Evolutionary conservation across 2,329 filamentous ascomycete genomes (phyloP).

Genomic region (Xylariaceae sp.): DNA sequence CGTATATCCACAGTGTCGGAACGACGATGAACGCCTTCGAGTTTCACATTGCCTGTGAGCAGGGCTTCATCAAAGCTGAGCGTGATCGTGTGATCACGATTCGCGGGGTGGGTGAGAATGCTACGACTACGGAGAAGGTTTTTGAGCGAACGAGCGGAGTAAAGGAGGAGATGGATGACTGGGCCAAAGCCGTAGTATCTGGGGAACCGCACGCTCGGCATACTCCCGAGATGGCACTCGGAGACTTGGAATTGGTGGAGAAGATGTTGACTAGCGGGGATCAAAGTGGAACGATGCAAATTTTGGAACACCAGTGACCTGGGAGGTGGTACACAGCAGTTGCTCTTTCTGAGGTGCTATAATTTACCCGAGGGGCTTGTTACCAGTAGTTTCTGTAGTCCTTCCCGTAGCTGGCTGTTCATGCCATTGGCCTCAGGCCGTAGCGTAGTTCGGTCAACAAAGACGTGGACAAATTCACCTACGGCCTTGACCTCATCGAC

Average conservation of each 20-base stretch:
- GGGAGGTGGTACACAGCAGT: neutral
- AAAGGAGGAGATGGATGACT: conserved; percentile 56
- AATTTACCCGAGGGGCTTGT: conserved; percentile 26
- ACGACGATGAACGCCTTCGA: conserved; percentile 50
- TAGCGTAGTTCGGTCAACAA: conserved; percentile 70
- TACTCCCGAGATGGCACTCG: conserved; percentile 54
- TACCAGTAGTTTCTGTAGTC: conserved; percentile 54
- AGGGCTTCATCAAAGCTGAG: conserved; percentile 49
- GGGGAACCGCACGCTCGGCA: conserved; percentile 49
- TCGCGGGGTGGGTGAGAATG: conserved; percentile 31
- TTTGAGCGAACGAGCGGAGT: conserved; percentile 53
- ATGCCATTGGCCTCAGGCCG: conserved; percentile 66
- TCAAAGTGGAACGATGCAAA: conserved; percentile 37
- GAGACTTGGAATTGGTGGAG: conserved; percentile 57
- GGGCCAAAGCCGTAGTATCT: conserved; percentile 49
- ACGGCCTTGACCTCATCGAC: conserved; percentile 74
- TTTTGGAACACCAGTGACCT: conserved; percentile 37
- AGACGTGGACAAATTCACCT: conserved; percentile 83
- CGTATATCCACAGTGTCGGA: conserved; percentile 55
- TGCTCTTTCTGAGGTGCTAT: conserved; percentile 5
- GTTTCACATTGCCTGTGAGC: conserved; percentile 55
- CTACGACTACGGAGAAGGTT: conserved; percentile 38
- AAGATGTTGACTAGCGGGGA: conserved; percentile 47
- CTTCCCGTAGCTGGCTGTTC: conserved; percentile 52
- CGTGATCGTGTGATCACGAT: conserved; percentile 42